Evolutionary conservation across 495 filamentous ascomycete genomes (phyloP), one percentile per base, ranked within the genome.

Genomic region (Penicillium diatomitis): DNA sequence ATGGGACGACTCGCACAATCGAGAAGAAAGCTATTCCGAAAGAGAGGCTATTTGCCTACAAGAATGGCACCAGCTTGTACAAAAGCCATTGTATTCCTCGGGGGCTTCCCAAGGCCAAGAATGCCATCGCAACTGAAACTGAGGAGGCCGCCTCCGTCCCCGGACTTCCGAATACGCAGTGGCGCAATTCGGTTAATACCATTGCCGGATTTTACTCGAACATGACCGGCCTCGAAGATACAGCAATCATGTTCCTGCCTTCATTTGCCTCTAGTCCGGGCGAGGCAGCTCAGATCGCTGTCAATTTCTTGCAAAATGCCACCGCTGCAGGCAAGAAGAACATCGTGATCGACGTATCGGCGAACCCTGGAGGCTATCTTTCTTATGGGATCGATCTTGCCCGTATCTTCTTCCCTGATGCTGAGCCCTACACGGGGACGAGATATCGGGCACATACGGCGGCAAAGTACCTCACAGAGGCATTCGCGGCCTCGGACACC

Each of bases 131-230:
- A 1, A 52, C 76, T 74, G 48, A 20, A 20, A 20, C 81, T 72
- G 51, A 85, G 77, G 32, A 81, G 75, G 52, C 85, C 80, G 58
- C 57, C 0, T 55, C 51, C 31, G 29, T 53, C 1, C 31, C 47
- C 5, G 60, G 60, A 7, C 44, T 61, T 49, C 83, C 84, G 11
- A 80, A 81, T 54, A 77, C 81, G 32, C 76, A 77, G 34, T 81
- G 85, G 52, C 79, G 54, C 31, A 58, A 53, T 35, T 54, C 55
- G 7, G 46, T 54, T 20, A 60, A 64, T 44, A 58, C 65, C 2
- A 54, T 76, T 8, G 64, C 64, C 0, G 69, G 71, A 0, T 76
- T 72, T 44, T 64, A 58, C 48, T 59, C 66, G 0, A 52, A 67
- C 32, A 46, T 66, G n/a, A 55, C 61, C 8, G 57, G 51, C 0